These are phyloP conservation scores for Adansonia rubrostipa DNA, from an alignment of 441 rosid genomes.

Conservation along the genomic window DNA sequence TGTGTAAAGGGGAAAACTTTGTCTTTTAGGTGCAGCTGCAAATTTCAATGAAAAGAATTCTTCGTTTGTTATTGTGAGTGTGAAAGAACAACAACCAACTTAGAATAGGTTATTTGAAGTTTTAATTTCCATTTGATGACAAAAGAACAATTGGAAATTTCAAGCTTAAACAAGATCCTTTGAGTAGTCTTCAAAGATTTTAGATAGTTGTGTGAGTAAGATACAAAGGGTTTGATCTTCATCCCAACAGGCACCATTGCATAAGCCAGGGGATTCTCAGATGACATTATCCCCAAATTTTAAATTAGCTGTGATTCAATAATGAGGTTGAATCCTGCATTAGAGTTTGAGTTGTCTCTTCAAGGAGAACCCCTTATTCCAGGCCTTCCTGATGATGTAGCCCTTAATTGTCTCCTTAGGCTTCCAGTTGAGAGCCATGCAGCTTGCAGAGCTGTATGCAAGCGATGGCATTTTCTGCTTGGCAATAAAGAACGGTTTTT, in stretches of 20 bases:
- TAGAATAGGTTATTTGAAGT: conserved; percentile 26
- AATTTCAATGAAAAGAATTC: conserved; percentile 15
- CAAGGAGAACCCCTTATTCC: conserved; percentile 69
- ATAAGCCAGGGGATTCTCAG: conserved; percentile 85
- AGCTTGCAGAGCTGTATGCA: conserved; percentile 70
- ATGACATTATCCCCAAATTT: conserved; percentile 91
- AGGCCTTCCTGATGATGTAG: conserved; percentile 89
- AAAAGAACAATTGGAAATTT: conserved; percentile 14
- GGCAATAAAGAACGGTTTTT: conserved; percentile 74
- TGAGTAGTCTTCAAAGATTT: conserved; percentile 18
- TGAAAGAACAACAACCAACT: conserved; percentile 8
- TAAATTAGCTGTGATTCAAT: conserved; percentile 62
- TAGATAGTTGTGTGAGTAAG: conserved; percentile 28
- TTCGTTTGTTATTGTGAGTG: conserved; percentile 17
- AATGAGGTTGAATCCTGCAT: conserved; percentile 55
- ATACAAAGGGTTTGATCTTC: conserved; percentile 91
- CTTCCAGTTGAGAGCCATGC: too few relatives aligned
- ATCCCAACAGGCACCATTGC: conserved; percentile 75
- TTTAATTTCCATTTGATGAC: conserved; percentile 15
- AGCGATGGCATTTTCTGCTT: conserved; percentile 78
- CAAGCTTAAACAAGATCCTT: conserved; percentile 16
- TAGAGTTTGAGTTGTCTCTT: conserved; percentile 58
- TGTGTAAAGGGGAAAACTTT: background rate
- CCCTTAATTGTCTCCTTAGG: conserved; percentile 80
- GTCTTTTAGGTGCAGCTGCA: background rate